These are phyloP conservation scores for Scenedesmus sp. DNA, from an alignment of 163 green algal species.

Conservation along the genomic window DNA sequence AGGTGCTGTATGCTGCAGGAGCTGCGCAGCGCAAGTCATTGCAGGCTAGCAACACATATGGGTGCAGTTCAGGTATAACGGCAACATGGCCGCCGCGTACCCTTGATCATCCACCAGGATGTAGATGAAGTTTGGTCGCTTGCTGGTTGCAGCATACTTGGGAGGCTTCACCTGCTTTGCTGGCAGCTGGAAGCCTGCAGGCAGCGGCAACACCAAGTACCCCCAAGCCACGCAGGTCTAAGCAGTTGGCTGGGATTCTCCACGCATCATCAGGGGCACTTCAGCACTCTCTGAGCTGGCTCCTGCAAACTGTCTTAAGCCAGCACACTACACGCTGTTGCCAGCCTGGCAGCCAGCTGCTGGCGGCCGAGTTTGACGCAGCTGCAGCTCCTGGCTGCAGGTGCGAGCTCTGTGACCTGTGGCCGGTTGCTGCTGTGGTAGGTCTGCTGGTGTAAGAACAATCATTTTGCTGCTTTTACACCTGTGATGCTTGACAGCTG, in stretches of 20 bases:
- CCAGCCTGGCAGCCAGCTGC: neutral
- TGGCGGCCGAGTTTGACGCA: neutral
- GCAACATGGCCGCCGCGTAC: neutral
- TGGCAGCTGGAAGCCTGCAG: slow-evolving; percentile 13
- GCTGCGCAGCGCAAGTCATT: too few relatives aligned
- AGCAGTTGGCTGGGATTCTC: too few relatives aligned
- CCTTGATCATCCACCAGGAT: slow-evolving; percentile 26
- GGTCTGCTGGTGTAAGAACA: too few relatives aligned
- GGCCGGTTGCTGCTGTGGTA: too few relatives aligned
- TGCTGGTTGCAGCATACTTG: neutral
- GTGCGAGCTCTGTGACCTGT: too few relatives aligned
- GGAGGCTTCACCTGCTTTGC: slow-evolving; percentile 16
- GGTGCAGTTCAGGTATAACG: too few relatives aligned
- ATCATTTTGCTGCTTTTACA: neutral
- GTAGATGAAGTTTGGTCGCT: slow-evolving; percentile 43
- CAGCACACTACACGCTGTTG: neutral
- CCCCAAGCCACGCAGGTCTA: too few relatives aligned
- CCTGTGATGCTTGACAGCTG: too few relatives aligned
- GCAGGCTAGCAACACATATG: too few relatives aligned
- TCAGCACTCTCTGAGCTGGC: neutral
- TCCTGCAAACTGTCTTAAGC: neutral
- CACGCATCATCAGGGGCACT: too few relatives aligned
- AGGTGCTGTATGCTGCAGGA: neutral
- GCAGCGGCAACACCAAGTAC: neutral
- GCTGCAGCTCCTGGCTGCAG: too few relatives aligned